Evolutionary conservation across 768 basidiomycete species (phyloP).

Genomic region (Boletales sp.): DNA sequence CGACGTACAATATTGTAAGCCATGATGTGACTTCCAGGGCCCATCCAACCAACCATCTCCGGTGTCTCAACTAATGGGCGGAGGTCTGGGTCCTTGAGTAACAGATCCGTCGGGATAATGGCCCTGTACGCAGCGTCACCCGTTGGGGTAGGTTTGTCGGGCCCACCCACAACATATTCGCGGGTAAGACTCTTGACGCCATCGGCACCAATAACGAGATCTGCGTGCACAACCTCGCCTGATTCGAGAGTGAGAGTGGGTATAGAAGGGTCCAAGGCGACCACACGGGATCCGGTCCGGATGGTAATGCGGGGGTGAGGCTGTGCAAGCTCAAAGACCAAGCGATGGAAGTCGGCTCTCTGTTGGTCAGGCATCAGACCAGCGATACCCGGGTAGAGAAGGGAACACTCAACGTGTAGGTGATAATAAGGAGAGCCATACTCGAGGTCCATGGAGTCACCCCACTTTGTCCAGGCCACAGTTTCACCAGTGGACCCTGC

Average conservation of each 20-base stretch:
- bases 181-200: conserved; percentile 52
- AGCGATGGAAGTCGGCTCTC: conserved; percentile 46
- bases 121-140: conserved; percentile 65
- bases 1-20: conserved; percentile 40
- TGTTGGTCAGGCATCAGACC: background rate
- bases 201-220: conserved; percentile 49
- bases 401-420: conserved; percentile 29
- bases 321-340: conserved; percentile 35
- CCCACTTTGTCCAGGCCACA: conserved; percentile 36
- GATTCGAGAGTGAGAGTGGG: conserved; percentile 38
- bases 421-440: conserved; percentile 34
- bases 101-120: conserved; percentile 40
- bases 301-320: conserved; percentile 35
- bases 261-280: conserved; percentile 29
- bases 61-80: conserved; percentile 45
- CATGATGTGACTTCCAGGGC: conserved; percentile 46
- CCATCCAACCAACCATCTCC: conserved; percentile 61
- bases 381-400: background rate
- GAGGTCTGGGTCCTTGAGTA: conserved; percentile 52
- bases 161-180: conserved; percentile 46
- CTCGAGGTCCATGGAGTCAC: conserved; percentile 27
- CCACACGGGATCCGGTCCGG: conserved; percentile 34
- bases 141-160: conserved; percentile 46
- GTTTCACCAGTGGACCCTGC: conserved; percentile 33
- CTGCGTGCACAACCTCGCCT: conserved; percentile 40